Evolutionary conservation across 148 eudicot species (phyloP).

Genomic region (Fallopia convolvulus): DNA sequence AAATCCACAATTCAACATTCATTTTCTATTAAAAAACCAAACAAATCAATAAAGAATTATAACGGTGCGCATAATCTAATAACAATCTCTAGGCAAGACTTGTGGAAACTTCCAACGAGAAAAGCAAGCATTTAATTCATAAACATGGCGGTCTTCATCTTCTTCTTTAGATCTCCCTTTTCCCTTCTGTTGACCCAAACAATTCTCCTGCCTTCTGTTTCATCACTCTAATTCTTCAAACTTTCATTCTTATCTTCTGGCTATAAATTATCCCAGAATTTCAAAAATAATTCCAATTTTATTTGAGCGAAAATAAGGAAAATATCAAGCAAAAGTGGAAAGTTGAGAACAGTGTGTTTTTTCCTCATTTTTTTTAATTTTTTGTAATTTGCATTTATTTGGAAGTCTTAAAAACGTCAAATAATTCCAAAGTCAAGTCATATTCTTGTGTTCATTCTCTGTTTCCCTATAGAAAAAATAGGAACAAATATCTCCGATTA

Average conservation of each 20-base stretch:
- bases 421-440: background rate
- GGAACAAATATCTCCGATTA: background rate
- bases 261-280: background rate
- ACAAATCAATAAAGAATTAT: background rate
- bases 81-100: background rate
- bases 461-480: background rate
- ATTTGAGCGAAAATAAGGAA: background rate
- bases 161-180: conserved; percentile 1
- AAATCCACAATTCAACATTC: background rate
- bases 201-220: background rate
- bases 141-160: background rate
- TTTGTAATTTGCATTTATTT: background rate
- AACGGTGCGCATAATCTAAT: background rate
- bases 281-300: background rate
- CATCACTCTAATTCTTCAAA: too few relatives aligned
- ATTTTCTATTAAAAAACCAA: background rate
- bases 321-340: background rate
- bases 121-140: conserved; percentile 2
- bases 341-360: background rate
- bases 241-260: background rate
- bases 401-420: background rate
- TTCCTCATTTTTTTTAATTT: background rate
- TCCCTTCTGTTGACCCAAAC: background rate
- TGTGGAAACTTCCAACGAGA: conserved; percentile 1
- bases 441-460: background rate